These are phyloP conservation scores for Gardenia jasminoides DNA, from an alignment of 257 asterid genomes.

Conservation along the genomic window DNA sequence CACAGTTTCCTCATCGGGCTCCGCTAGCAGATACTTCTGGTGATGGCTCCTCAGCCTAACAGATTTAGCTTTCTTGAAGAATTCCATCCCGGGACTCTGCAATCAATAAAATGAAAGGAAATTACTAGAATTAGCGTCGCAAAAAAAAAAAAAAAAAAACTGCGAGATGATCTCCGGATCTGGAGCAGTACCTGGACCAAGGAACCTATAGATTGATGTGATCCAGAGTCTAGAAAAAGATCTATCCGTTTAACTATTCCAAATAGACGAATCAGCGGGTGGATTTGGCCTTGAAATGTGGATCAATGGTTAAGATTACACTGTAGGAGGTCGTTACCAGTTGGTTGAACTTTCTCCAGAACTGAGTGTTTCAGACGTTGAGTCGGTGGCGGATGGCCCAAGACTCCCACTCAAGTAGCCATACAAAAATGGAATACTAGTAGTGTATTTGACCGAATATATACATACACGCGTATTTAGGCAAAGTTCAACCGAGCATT, in stretches of 20 bases:
- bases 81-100: slow-evolving; percentile 70
- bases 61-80: slow-evolving; percentile 60
- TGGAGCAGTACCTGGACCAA: neutral
- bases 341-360: neutral
- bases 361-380: neutral
- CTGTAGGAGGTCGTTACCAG: neutral
- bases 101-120: neutral
- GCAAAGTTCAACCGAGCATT: too few relatives aligned
- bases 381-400: neutral
- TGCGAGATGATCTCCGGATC: neutral
- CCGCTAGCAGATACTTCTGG: slow-evolving; percentile 68
- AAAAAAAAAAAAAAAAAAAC: neutral
- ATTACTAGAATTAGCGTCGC: neutral
- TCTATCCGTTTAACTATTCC: neutral
- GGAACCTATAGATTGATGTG: neutral
- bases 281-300: slow-evolving; percentile 3
- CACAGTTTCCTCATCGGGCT: slow-evolving; percentile 60
- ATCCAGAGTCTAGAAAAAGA: neutral
- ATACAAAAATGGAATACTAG: too few relatives aligned
- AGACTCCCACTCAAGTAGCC: neutral
- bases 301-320: neutral
- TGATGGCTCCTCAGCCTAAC: slow-evolving; percentile 73
- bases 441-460: too few relatives aligned
- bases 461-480: too few relatives aligned
- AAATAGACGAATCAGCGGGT: neutral